Evolutionary conservation across 2,329 filamentous ascomycete genomes (phyloP).

Genomic region (Drechslerella dactyloides): DNA sequence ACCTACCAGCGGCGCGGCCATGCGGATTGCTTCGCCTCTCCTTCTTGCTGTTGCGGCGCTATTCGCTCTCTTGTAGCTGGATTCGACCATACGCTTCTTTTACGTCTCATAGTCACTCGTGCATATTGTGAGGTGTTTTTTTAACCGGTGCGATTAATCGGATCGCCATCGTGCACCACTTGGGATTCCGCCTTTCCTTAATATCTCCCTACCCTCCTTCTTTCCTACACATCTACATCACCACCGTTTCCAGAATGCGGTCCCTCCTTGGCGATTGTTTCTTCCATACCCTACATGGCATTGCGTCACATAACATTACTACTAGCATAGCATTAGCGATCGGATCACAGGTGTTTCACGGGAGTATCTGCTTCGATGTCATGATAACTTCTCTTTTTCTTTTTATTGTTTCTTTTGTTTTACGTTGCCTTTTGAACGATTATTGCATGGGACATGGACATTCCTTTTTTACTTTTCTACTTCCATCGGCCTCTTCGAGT

Average conservation of each 20-base stretch:
- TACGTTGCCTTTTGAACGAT: too few relatives aligned
- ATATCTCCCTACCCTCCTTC: background rate
- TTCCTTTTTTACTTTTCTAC: background rate
- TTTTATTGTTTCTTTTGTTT: background rate
- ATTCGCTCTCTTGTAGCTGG: slow-evolving; percentile 40
- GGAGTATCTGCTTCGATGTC: background rate
- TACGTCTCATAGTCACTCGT: background rate
- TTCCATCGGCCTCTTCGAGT: background rate
- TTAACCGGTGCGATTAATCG: background rate
- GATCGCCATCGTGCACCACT: background rate
- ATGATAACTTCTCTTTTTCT: background rate
- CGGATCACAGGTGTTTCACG: background rate
- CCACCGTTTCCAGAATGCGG: background rate
- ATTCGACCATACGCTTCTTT: too few relatives aligned
- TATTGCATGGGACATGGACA: background rate
- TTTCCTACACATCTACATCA: background rate
- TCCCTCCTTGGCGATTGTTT: background rate
- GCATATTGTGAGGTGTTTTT: background rate
- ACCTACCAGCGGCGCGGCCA: slow-evolving; percentile 22
- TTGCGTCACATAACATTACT: background rate
- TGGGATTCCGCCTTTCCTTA: slow-evolving; percentile 3
- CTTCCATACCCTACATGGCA: background rate
- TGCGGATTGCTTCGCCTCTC: slow-evolving; percentile 23
- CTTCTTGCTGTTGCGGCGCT: slow-evolving; percentile 23
- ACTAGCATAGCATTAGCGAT: background rate